These are phyloP conservation scores for Pelargonium nanum DNA, from an alignment of 345 rosid species.

Conservation along the genomic window DNA sequence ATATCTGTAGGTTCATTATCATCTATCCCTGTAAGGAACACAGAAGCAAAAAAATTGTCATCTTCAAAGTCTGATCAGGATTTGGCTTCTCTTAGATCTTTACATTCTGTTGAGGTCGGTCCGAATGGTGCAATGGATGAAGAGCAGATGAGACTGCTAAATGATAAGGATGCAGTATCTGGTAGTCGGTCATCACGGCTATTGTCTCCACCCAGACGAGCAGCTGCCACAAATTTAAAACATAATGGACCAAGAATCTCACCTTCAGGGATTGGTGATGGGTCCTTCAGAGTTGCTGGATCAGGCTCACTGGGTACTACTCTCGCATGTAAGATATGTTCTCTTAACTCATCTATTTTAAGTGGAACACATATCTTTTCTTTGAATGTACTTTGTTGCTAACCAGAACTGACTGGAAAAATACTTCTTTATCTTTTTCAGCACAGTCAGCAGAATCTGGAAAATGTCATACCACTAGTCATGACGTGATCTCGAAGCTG, in stretches of 20 bases:
- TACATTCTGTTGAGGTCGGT: constrained; percentile 36
- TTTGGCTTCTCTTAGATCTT: constrained; percentile 58
- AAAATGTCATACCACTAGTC: constrained; percentile 22
- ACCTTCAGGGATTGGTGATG: constrained; percentile 27
- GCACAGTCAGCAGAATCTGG: constrained; percentile 43
- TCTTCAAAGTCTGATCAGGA: constrained; percentile 81
- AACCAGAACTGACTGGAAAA: constrained; percentile 19
- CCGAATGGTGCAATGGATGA: constrained; percentile 32
- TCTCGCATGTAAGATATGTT: constrained; percentile 67
- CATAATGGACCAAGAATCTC: constrained; percentile 36
- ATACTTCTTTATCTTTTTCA: constrained; percentile 27
- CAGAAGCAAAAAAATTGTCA: constrained; percentile 36
- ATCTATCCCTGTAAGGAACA: constrained; percentile 37
- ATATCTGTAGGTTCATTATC: constrained; percentile 41
- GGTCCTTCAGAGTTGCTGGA: constrained; percentile 31
- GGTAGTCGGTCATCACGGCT: constrained; percentile 36
- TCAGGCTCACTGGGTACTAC: constrained; percentile 43
- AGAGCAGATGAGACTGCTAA: constrained; percentile 36
- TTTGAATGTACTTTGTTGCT: constrained; percentile 9
- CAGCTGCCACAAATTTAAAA: constrained; percentile 33
- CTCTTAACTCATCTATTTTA: constrained; percentile 10
- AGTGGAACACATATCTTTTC: not conserved
- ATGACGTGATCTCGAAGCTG: constrained; percentile 31
- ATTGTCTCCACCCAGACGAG: constrained; percentile 47
- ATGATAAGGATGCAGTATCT: constrained; percentile 32